phyloP scores from a whole-genome alignment of 2,329 filamentous ascomycete species.

The Exophiala xenobiotica region DNA sequence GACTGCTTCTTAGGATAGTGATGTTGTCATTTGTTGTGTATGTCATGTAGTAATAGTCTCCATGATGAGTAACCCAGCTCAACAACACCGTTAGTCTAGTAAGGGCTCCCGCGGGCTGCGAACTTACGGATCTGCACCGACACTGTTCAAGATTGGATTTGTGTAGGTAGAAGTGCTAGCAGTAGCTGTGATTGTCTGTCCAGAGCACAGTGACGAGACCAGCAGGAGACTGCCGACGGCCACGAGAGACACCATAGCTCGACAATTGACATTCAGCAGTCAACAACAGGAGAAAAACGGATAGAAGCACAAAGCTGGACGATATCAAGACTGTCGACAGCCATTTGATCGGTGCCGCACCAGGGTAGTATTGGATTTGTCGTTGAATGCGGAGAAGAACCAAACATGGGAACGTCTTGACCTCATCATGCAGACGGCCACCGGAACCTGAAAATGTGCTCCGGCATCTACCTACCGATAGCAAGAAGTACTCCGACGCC shows the following conservation, averaged over 20 bases:
- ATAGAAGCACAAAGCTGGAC: neutral
- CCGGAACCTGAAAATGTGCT: too few species aligned
- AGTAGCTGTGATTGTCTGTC: constrained; percentile 12
- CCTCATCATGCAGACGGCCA: constrained; percentile 4
- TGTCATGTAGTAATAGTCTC: constrained; percentile 44
- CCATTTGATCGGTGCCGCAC: neutral
- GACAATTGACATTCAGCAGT: too few species aligned
- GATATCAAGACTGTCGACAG: neutral
- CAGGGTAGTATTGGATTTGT: constrained; percentile 2
- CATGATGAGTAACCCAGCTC: constrained; percentile 42
- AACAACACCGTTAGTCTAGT: too few species aligned
- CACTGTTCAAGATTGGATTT: constrained; percentile 43
- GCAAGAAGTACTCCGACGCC: too few species aligned
- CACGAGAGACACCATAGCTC: too few species aligned
- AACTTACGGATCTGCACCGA: constrained; percentile 43
- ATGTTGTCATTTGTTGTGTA: constrained; percentile 43
- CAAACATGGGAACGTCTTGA: too few species aligned
- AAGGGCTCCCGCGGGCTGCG: too few species aligned
- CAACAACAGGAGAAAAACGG: neutral
- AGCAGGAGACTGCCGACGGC: too few species aligned
- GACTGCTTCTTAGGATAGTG: constrained; percentile 40
- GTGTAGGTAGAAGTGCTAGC: constrained; percentile 41
- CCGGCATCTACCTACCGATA: too few species aligned
- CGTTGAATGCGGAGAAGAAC: neutral
- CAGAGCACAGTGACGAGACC: neutral